Percentiles rank a stretch among this genome's conserved stretches.
These are phyloP conservation scores for Plasmopara viticola DNA, from an alignment of 352 stramenopile species.

Conservation along the genomic window DNA sequence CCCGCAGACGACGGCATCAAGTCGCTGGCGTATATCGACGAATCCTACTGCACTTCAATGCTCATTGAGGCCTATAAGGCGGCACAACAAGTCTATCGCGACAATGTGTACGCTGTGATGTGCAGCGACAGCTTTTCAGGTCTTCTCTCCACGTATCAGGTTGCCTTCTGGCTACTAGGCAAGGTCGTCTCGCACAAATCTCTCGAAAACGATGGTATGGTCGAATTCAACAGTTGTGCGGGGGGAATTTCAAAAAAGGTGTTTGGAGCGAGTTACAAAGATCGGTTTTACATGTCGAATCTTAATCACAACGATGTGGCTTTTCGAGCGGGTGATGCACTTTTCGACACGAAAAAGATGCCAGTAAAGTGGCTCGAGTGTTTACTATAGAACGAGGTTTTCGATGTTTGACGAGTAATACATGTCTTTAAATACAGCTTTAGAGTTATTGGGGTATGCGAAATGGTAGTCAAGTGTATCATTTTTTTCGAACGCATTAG, in stretches of 20 bases:
- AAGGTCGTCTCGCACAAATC: conserved; percentile 24
- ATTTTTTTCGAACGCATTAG: no score
- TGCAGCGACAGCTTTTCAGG: conserved; percentile 19
- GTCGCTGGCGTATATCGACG: conserved; percentile 28
- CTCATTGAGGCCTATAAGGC: conserved; percentile 22
- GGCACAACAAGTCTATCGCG: conserved; percentile 17
- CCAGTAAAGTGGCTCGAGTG: conserved; percentile 56
- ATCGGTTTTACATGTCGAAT: conserved; percentile 32
- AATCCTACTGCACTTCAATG: conserved; percentile 8
- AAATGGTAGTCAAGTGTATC: no score
- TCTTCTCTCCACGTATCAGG: conserved; percentile 21
- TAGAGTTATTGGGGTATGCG: no score
- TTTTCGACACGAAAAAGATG: conserved; percentile 34
- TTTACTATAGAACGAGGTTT: conserved; percentile 20
- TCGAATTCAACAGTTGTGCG: conserved; percentile 37
- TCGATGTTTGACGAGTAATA: no score
- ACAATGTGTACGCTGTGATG: conserved; percentile 17
- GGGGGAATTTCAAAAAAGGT: conserved; percentile 15
- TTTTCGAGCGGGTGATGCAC: conserved; percentile 36
- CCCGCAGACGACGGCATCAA: conserved; percentile 12
- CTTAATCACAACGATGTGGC: conserved; percentile 27
- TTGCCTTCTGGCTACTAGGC: conserved; percentile 4
- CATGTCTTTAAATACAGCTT: no score
- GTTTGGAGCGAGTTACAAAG: conserved; percentile 25
- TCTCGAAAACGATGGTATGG: conserved; percentile 18